Base-by-base conservation (phyloP, 495 filamentous ascomycete genomes). In the Aspergillus coremiiformis region DNA sequence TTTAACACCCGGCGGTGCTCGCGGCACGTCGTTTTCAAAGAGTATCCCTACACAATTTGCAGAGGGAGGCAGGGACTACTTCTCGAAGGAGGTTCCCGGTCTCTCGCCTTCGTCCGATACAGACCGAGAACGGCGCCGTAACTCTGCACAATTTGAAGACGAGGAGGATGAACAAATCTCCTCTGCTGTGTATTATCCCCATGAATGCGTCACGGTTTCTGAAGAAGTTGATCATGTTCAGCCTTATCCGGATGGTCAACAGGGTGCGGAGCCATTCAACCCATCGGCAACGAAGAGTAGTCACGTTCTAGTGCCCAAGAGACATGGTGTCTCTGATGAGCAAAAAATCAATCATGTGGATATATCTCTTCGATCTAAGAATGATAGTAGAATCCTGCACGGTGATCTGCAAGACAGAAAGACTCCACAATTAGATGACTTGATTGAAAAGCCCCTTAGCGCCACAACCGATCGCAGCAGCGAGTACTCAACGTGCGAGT, bases 141-240 rank as follows among this genome's bases (percentile, higher is more conserved):
- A 75, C 76, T 65, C 72, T 66, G 51, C 68, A 66, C 47, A 76
- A 79, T 59, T 61, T 39, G 86, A 87, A 47, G 86, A 86, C 29
- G 89, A 95, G 22, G 89, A 93, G 48, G 90, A 89, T 64, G 93
- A 97, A 62, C 89, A 95, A 66, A 96, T 98, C 43, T 91, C 87
- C 8, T 96, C 92, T 35, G 92, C 92, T 10, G 75, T 95, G 47
- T 98, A 97, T 66, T 80, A 93, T 56, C 93, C 93, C 17, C 93
- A 97, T 72, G 83, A 87, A 68, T 78, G 78, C 47, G 78, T 78
- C n/a, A 59, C 63, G 2, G 59, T 68, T 9, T 54, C 65, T 8
- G 68, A 71, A 35, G 71, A 59, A 22, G 58, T 62, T 39, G 65
- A 75, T 42, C 56, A 39, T n/a, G 23, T 65, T 60, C 73, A 79